Conservation (phyloP, 257 asterid genomes). For the Plantago ovata region DNA sequence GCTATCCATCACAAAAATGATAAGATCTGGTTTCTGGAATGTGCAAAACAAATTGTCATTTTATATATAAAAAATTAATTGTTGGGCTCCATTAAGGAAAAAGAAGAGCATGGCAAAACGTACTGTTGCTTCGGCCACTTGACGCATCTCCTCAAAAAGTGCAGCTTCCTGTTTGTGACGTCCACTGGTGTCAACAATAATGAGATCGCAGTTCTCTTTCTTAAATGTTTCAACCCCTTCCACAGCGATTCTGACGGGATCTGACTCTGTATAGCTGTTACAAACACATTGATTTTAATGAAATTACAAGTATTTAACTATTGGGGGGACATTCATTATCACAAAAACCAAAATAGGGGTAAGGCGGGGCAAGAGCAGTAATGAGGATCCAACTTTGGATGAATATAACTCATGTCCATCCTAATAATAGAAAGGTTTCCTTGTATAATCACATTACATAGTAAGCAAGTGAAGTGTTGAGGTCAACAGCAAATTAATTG, state of each 20-base stretch:
- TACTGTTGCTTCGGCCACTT: conserved; percentile 95
- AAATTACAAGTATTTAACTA: background rate
- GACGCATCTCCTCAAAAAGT: conserved; percentile 99
- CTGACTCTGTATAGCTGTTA: conserved; percentile 94
- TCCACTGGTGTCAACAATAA: conserved; percentile 96
- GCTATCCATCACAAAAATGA: conserved; percentile 97
- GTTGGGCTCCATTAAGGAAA: background rate
- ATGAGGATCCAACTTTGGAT: no score
- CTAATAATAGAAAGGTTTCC: no score
- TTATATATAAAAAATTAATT: conserved; percentile 7
- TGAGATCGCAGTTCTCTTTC: conserved; percentile 88
- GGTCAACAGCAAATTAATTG: no score
- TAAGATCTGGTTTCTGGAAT: conserved; percentile 94
- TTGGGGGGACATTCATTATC: background rate
- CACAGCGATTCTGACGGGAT: conserved; percentile 92
- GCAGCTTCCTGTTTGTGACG: conserved; percentile 99
- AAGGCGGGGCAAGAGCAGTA: background rate
- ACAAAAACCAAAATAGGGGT: background rate
- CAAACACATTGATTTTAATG: conserved; percentile 4
- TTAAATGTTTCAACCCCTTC: conserved; percentile 95
- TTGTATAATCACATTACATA: no score
- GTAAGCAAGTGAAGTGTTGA: no score
- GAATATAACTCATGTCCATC: no score
- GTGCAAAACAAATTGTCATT: conserved; percentile 14
- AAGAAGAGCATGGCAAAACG: conserved; percentile 12